phyloP scores from a whole-genome alignment of 1,139 yeast species.

The Taphrina sp. region DNA sequence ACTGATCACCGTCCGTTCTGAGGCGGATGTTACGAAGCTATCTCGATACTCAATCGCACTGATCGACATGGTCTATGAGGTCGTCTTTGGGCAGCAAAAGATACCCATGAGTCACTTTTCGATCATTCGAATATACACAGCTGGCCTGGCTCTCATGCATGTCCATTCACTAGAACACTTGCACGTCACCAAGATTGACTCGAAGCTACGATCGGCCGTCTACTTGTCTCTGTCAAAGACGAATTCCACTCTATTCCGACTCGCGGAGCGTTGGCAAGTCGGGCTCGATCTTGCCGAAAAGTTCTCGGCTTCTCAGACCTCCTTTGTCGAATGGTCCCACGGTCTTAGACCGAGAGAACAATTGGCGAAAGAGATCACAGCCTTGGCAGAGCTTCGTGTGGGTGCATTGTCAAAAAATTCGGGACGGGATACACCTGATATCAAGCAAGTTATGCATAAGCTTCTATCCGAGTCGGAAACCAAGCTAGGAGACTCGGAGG shows the following conservation, averaged over 20 bases:
- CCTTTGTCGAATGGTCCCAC: conserved; percentile 1
- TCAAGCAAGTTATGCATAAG: conserved; percentile 6
- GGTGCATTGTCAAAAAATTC: conserved; percentile 1
- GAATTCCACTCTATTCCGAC: conserved; percentile 1
- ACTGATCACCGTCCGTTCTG: neutral
- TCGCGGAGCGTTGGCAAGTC: conserved; percentile 1
- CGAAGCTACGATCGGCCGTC: neutral
- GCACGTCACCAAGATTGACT: neutral
- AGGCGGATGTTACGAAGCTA: neutral
- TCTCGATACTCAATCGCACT: neutral
- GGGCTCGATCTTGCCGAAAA: conserved; percentile 4
- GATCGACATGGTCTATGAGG: neutral
- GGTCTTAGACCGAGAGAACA: neutral
- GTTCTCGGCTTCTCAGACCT: neutral
- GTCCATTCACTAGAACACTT: neutral
- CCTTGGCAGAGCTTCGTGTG: conserved; percentile 4
- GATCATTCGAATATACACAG: conserved; percentile 11
- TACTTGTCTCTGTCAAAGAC: neutral
- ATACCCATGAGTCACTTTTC: neutral
- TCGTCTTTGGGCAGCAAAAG: neutral
- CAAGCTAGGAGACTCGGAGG: no score
- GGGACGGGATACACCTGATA: neutral
- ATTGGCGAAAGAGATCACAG: neutral
- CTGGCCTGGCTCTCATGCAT: conserved; percentile 7
- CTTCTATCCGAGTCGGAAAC: conserved; percentile 2